Percentiles rank a stretch among this genome's conserved stretches.
Conservation (phyloP, 148 eudicot species). For the Rhododendron griersonianum region DNA sequence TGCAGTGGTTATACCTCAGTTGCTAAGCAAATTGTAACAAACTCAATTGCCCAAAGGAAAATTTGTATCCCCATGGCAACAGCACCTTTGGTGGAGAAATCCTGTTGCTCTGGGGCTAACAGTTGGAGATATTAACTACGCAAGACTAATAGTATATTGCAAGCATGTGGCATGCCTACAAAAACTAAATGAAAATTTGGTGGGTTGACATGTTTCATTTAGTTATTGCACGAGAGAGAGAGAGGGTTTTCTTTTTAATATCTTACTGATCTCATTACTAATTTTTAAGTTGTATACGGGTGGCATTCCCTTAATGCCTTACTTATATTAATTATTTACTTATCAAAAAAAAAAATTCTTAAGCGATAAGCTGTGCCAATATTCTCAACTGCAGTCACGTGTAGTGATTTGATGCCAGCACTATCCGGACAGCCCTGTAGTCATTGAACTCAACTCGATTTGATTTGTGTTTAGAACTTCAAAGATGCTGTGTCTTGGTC, state of each 20-base stretch:
- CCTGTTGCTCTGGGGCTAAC: not conserved
- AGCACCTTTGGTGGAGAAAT: not conserved
- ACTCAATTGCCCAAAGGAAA: not conserved
- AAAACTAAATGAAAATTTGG: not conserved
- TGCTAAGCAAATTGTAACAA: not conserved
- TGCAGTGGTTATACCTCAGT: not conserved
- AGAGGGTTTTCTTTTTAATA: not conserved
- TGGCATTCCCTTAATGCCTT: too few relatives aligned
- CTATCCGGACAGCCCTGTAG: not conserved
- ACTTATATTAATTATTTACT: too few relatives aligned
- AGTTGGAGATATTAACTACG: not conserved
- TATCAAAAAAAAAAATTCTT: too few relatives aligned
- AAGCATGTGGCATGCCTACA: not conserved
- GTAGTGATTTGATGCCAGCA: not conserved
- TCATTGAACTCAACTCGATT: not conserved
- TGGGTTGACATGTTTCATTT: not conserved
- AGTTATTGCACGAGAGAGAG: not conserved
- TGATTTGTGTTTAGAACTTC: not conserved
- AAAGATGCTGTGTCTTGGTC: not conserved
- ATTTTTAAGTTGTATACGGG: not conserved
- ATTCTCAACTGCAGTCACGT: not conserved
- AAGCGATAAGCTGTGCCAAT: not conserved
- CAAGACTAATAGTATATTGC: not conserved
- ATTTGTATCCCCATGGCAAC: not conserved
- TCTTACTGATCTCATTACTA: not conserved